Evolutionary conservation across 257 asterid genomes (phyloP).

Genomic region (Solanum commersonii): DNA sequence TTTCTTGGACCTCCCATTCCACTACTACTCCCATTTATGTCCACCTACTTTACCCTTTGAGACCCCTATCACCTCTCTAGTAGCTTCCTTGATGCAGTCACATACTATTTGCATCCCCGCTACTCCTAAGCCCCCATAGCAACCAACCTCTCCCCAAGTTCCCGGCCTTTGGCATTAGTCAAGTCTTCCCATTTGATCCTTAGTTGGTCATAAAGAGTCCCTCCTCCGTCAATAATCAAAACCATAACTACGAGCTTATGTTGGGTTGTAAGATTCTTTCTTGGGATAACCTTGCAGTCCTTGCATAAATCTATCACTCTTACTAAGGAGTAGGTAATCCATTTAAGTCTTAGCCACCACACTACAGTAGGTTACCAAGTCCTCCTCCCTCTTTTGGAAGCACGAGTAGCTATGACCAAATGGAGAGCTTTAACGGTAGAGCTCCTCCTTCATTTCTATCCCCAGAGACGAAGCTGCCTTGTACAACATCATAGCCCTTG

Average conservation of each 20-base stretch:
- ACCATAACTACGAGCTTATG: neutral
- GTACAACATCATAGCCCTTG: neutral
- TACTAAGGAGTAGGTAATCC: neutral
- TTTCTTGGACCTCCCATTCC: neutral
- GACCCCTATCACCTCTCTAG: neutral
- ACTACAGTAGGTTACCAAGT: neutral
- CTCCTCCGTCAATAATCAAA: neutral
- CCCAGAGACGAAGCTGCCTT: neutral
- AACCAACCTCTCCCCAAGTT: neutral
- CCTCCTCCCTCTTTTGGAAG: neutral
- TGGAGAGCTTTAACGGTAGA: neutral
- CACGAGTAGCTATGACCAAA: neutral
- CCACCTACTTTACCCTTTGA: neutral
- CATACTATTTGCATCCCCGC: neutral
- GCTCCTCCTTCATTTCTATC: neutral
- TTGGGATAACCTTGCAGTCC: neutral
- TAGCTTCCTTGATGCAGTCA: neutral
- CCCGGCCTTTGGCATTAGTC: neutral
- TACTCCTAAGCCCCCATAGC: neutral
- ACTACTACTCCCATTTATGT: neutral
- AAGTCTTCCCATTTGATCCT: neutral
- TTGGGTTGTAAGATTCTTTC: neutral
- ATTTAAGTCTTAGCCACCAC: neutral
- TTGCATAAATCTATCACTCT: neutral
- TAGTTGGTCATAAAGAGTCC: neutral